Evolutionary conservation across 2,329 filamentous ascomycete genomes (phyloP).

Genomic region (Fusarium proliferatum): DNA sequence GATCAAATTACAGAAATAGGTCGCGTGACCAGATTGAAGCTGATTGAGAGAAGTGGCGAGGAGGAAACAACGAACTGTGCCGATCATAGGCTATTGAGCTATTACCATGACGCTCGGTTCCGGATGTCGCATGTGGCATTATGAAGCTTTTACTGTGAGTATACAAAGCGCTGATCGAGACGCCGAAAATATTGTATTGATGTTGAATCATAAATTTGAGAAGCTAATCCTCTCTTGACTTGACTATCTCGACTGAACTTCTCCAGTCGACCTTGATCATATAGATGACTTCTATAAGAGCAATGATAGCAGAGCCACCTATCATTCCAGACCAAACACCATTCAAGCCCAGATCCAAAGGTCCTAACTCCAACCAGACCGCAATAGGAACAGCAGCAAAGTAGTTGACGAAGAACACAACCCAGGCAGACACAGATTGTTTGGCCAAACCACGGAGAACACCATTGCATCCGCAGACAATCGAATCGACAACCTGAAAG

Average conservation of each 20-base stretch:
- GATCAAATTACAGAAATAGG: background rate
- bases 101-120: fast-evolving
- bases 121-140: background rate
- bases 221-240: constrained; percentile 21
- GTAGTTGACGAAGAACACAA: constrained; percentile 33
- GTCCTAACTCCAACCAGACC: constrained; percentile 20
- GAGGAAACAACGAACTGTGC: background rate
- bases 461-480: constrained; percentile 30
- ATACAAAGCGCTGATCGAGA: too few relatives aligned
- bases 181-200: too few relatives aligned
- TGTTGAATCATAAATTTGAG: background rate
- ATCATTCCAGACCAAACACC: constrained; percentile 34
- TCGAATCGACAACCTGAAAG: constrained; percentile 20
- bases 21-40: background rate
- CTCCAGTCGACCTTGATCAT: constrained; percentile 31
- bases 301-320: constrained; percentile 4
- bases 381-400: constrained; percentile 27
- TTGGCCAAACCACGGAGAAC: constrained; percentile 23
- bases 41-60: background rate
- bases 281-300: constrained; percentile 10
- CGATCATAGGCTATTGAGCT: background rate
- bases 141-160: background rate
- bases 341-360: constrained; percentile 1
- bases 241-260: constrained; percentile 5
- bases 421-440: constrained; percentile 26